Base-by-base conservation (phyloP, 1,139 yeast species). In the Petasospora rhodanensis region DNA sequence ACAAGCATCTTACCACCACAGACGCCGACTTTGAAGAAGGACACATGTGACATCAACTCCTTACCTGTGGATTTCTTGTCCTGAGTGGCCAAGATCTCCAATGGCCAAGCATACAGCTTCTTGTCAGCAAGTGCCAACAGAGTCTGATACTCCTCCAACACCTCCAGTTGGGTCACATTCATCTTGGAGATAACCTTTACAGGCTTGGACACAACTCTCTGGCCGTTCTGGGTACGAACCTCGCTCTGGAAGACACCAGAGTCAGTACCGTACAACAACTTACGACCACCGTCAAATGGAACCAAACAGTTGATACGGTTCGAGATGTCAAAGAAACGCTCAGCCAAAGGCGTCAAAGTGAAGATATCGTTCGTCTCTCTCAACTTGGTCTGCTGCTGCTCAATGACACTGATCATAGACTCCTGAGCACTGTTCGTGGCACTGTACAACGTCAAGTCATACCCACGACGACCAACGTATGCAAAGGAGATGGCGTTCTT, bases 201-300 rank as follows among this genome's bases (percentile, higher is more conserved):
- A 2, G 96, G 96, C 40, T 74, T 75, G 3, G 84, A 69, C 29
- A 86, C 79, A 25, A 55, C 55, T 37, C 66, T 55, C 12, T 57
- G 53, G 6, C 61, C 56, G 50, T 71, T 59, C 46, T 66, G 47
- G 9, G 45, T 48, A 44, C 64, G 60, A 28, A 76, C 70, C 31
- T 73, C 74, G 29, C 93, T 78, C 29, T 86, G 76, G 70, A 84
- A 93, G 7, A 91, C 79, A 8, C 98, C 98, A 4, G 80, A 73
- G 54, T 87, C 95, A 0, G 97, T 87, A 30, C 97, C 97, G 52
- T 85, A 89, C 29, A 91, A 59, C 46, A 89, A 62, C 57, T 89
- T 85, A 45, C 95, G 75, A 16, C 98, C 97, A 37, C 96, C 96
- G 53, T 91, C 95, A 56, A 89, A 81, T 20, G 96, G 95, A 22